Evolutionary conservation across 192 early-diverging fungal genomes (phyloP).

Genomic region (Thamnidium elegans): DNA sequence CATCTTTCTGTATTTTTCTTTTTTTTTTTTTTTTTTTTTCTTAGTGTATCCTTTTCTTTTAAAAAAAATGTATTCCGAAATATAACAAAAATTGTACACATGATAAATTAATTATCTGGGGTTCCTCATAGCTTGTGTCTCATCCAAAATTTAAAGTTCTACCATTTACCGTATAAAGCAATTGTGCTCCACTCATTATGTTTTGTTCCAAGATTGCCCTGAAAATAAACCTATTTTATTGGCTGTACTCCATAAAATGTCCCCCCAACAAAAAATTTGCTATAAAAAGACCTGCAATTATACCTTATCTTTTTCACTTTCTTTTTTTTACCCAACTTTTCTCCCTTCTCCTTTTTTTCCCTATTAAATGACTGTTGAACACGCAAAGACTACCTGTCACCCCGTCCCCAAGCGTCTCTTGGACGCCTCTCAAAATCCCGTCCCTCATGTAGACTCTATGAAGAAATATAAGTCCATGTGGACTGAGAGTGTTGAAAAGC

Average conservation of each 20-base stretch:
- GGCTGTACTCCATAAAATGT: background rate
- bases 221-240: background rate
- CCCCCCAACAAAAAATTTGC: conserved; percentile 3
- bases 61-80: background rate
- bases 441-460: conserved; percentile 70
- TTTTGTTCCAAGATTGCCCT: background rate
- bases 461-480: conserved; percentile 81
- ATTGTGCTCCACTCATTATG: background rate
- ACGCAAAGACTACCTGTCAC: conserved; percentile 24
- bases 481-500: conserved; percentile 76
- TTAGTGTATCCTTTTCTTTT: background rate
- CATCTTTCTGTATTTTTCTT: background rate
- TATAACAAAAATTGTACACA: no score
- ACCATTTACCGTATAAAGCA: background rate
- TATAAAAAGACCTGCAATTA: background rate
- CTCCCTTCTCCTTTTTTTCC: background rate
- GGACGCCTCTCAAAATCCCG: conserved; percentile 46
- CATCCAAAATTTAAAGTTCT: background rate
- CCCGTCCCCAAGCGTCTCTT: conserved; percentile 66
- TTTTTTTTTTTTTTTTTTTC: background rate
- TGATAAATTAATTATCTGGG: conserved; percentile 1
- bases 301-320: background rate
- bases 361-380: conserved; percentile 1
- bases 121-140: conserved; percentile 5
- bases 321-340: background rate